phyloP scores from a whole-genome alignment of 2,329 filamentous ascomycete genomes.

The Fusarium dimerum region DNA sequence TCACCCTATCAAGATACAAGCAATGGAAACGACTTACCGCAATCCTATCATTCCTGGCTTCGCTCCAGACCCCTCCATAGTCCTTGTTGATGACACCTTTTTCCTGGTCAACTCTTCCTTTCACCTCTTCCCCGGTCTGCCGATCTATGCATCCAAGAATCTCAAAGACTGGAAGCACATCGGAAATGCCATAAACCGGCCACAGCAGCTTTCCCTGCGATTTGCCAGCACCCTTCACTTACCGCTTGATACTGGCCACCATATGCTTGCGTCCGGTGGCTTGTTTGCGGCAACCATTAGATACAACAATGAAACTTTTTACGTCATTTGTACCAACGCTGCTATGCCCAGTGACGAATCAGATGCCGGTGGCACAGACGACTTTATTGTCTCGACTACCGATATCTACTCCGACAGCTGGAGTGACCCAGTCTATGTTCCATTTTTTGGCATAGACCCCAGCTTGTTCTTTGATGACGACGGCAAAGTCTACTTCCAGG shows the following conservation, averaged over 20 bases:
- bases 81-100: slow-evolving; percentile 16
- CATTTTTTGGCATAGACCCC: slow-evolving; percentile 44
- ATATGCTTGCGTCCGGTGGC: slow-evolving; percentile 13
- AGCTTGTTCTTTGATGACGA: slow-evolving; percentile 45
- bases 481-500: slow-evolving; percentile 33
- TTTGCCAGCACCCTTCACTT: slow-evolving; percentile 3
- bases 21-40: background rate
- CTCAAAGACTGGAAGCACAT: slow-evolving; percentile 15
- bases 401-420: slow-evolving; percentile 28
- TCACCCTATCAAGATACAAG: too few species aligned
- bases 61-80: slow-evolving; percentile 13
- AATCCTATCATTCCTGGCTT: slow-evolving; percentile 16
- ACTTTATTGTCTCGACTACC: slow-evolving; percentile 23
- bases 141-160: slow-evolving; percentile 13
- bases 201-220: slow-evolving; percentile 10
- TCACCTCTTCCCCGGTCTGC: slow-evolving; percentile 16
- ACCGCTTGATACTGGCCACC: slow-evolving; percentile 13
- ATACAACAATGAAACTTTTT: slow-evolving; percentile 23
- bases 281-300: slow-evolving; percentile 29
- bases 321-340: slow-evolving; percentile 30
- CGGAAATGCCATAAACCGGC: slow-evolving; percentile 18
- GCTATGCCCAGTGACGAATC: too few species aligned
- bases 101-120: slow-evolving; percentile 17
- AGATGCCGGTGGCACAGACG: background rate
- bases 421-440: slow-evolving; percentile 37